These are phyloP conservation scores for Boletus edulis DNA, from an alignment of 768 basidiomycete genomes.

Conservation along the genomic window DNA sequence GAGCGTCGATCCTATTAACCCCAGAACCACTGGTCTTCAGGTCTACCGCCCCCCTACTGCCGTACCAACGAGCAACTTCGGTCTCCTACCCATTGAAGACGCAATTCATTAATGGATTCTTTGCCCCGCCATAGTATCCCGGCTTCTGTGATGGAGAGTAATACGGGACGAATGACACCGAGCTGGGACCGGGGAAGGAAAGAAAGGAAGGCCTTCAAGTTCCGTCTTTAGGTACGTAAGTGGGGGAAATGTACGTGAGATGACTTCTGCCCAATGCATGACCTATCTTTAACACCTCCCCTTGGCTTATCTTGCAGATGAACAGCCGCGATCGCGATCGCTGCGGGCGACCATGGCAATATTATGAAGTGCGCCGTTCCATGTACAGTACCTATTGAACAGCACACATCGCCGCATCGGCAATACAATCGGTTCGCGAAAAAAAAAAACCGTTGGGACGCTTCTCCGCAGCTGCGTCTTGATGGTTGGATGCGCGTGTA, in stretches of 20 bases:
- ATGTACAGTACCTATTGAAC: no score
- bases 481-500: neutral
- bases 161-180: neutral
- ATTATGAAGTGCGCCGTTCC: no score
- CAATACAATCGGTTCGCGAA: no score
- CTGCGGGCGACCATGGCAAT: slow-evolving; percentile 4
- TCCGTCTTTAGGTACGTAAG: slow-evolving; percentile 14
- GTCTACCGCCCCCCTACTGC: neutral
- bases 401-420: no score
- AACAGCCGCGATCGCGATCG: slow-evolving; percentile 3
- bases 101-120: neutral
- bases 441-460: neutral
- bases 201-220: slow-evolving; percentile 5
- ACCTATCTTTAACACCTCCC: slow-evolving; percentile 2
- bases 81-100: neutral
- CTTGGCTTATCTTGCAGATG: neutral
- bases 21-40: slow-evolving; percentile 1
- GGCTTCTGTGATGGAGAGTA: neutral
- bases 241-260: slow-evolving; percentile 14
- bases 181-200: neutral
- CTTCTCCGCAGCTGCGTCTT: slow-evolving; percentile 12
- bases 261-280: neutral
- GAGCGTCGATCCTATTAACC: slow-evolving; percentile 15
- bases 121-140: neutral
- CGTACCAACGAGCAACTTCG: neutral